phyloP scores from a whole-genome alignment of 2,329 filamentous ascomycete species.

The Corniculantispora saksenae region DNA sequence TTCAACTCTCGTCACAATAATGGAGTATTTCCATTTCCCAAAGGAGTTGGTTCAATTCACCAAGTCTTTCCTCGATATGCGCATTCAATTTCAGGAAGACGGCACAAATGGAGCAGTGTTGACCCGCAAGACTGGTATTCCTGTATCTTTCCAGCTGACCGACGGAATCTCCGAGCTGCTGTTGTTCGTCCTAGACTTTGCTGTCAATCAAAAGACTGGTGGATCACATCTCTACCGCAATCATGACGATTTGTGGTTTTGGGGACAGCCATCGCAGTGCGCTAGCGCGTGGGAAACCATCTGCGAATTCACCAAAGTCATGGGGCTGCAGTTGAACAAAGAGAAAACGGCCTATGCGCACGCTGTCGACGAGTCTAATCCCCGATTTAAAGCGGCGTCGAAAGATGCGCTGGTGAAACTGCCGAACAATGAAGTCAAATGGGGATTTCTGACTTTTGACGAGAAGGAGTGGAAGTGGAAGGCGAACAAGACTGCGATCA shows the following conservation, averaged over 20 bases:
- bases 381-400: not conserved
- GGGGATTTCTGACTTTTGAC: constrained; percentile 60
- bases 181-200: constrained; percentile 63
- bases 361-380: constrained; percentile 23
- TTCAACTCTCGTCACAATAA: constrained; percentile 51
- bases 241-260: constrained; percentile 67
- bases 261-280: constrained; percentile 52
- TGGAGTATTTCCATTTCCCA: constrained; percentile 57
- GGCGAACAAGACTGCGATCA: constrained; percentile 36
- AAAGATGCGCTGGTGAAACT: constrained; percentile 31
- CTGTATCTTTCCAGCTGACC: constrained; percentile 56
- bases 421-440: constrained; percentile 55
- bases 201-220: constrained; percentile 56
- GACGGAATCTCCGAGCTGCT: constrained; percentile 58
- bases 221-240: constrained; percentile 58
- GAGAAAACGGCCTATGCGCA: constrained; percentile 57
- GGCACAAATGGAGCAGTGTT: constrained; percentile 9
- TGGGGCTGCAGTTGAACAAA: constrained; percentile 56
- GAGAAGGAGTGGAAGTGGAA: constrained; percentile 13
- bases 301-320: constrained; percentile 48
- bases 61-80: constrained; percentile 41
- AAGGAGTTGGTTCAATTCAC: constrained; percentile 27
- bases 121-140: constrained; percentile 52
- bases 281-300: constrained; percentile 55
- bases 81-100: constrained; percentile 13